Base-by-base conservation (phyloP, 192 early-diverging fungal species). In the Dissophora globulifera region DNA sequence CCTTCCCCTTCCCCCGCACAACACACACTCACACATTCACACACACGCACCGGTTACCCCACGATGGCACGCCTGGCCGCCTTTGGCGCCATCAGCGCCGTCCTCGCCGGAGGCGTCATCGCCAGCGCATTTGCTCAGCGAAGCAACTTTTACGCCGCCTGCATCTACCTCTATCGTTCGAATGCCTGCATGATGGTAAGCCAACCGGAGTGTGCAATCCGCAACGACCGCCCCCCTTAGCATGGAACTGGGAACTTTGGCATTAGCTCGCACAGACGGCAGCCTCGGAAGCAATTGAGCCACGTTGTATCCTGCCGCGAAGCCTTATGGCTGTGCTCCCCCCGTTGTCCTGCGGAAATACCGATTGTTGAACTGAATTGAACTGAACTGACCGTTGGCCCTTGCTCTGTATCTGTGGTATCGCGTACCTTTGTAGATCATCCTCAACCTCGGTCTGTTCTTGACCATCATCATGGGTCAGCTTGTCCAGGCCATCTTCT, bases 111-210 rank as follows among this genome's bases (percentile, higher is more conserved):
- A 6, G 82, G 85, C 17, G 86, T 92, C 12, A 71, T 93, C 30
- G 81, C 83, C 9, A 82, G 83, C 30, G 89, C 92, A 46, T 85
- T 93, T 56, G 75, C 78, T 25, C 87, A 91, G 56, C 84, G 90
- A 22, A 84, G 83, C 23, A 93, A 94, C 76, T 99, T 95, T 82
- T 99, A 94, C 78, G 83, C 96, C 15, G 93, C 93, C 3, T 93
- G 93, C 72, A 87, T 99, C 45, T 92, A 94, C 67, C 83, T 99
- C 50, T 90, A 93, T 2, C 92, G 93, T 64, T 96, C 94, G 2
- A 92, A 88, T 78, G 88, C 92, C 12, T 90, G 91, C 61, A 85
- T 97, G 79, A 88, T 98, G 92, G 92, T 94, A 86, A 68, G 38
- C n/a, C n/a, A n/a, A n/a, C n/a, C n/a, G n/a, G n/a, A n/a, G n/a